Evolutionary conservation across 768 basidiomycete species (phyloP), one percentile per base, ranked within the genome.

Genomic region (Leccinum imitatum): DNA sequence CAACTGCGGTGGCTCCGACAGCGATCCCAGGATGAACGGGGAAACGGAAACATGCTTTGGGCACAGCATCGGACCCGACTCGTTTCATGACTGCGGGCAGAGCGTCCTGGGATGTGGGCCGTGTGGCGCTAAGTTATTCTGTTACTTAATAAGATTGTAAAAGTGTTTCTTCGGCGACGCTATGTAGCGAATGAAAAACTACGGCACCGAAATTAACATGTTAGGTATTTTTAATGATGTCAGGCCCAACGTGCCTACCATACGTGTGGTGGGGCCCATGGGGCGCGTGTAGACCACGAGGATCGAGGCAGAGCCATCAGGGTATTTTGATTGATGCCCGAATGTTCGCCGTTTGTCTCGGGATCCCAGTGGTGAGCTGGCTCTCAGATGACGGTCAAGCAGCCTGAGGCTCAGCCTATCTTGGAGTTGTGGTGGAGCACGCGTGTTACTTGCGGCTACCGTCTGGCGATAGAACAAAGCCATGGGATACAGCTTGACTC

Each of bases 201-300:
- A 54, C 65, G 68, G 62, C 0, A 50, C 68, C 67, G 68, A 68
- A 58, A 35, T n/a, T 46, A 50, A 17, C 44, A 46, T 46, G 44
- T 46, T 2, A 46, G 19, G 44, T 46, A 8, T 47, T 54, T 47
- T 25, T 44, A 44, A 44, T 46, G 44, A 46, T 46, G 44, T 46
- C 44, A 27, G 47, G 62, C 54, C 30, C 50, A 50, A 67, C 57
- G 57, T 60, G 60, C 51, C 53, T 57, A 44, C 56, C 50, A 27
- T 30, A 10, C 27, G 51, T 58, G 61, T 64, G 65, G 47, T 59
- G 44, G 27, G 11, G n/a, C 44, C 44, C n/a, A 41, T 41, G 44
- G 5, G 4, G 41, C 53, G 47, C 56, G 51, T 61, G 62, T 67
- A 46, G 44, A 58, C 59, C 67, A 67, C 68, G 67, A 67, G 53